Evolutionary conservation across 176 grass and related monocot genomes (phyloP).

Genomic region (Triticum timopheevii): DNA sequence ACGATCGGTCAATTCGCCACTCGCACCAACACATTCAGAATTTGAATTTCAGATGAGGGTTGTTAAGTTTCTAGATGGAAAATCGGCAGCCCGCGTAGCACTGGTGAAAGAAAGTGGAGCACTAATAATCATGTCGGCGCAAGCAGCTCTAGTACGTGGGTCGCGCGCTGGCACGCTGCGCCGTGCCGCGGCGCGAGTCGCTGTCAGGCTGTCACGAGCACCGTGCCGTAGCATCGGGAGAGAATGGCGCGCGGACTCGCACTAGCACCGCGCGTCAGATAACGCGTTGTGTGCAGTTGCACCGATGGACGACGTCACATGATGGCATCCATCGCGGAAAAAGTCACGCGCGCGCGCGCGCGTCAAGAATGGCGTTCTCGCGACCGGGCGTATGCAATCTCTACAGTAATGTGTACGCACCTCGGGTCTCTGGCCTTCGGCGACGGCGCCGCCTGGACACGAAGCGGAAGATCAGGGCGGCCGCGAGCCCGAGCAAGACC

Average conservation of each 20-base stretch:
- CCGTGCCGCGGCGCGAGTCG: too few relatives aligned
- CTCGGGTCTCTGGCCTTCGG: conserved; percentile 1
- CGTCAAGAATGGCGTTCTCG: not conserved
- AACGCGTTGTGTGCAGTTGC: not conserved
- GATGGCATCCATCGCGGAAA: not conserved
- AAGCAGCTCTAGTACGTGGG: too few relatives aligned
- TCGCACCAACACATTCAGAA: not conserved
- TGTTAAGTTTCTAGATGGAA: not conserved
- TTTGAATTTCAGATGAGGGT: not conserved
- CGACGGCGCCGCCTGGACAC: conserved; percentile 22
- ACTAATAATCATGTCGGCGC: too few relatives aligned
- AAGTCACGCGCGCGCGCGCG: not conserved
- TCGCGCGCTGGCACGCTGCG: too few relatives aligned
- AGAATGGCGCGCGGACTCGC: not conserved
- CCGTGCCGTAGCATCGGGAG: not conserved
- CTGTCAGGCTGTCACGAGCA: not conserved
- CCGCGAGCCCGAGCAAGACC: conserved; percentile 35
- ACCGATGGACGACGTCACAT: conserved; percentile 2
- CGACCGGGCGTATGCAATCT: not conserved
- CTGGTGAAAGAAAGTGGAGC: not conserved
- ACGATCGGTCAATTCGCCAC: not conserved
- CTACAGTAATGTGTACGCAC: not conserved
- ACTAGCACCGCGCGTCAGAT: not conserved
- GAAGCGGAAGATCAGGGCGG: conserved; percentile 35
- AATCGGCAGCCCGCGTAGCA: not conserved